A percentile compares a stretch with the other conserved stretches of the same genome.
Conservation (phyloP, 768 basidiomycete genomes). For the Lactarius evosmus region DNA sequence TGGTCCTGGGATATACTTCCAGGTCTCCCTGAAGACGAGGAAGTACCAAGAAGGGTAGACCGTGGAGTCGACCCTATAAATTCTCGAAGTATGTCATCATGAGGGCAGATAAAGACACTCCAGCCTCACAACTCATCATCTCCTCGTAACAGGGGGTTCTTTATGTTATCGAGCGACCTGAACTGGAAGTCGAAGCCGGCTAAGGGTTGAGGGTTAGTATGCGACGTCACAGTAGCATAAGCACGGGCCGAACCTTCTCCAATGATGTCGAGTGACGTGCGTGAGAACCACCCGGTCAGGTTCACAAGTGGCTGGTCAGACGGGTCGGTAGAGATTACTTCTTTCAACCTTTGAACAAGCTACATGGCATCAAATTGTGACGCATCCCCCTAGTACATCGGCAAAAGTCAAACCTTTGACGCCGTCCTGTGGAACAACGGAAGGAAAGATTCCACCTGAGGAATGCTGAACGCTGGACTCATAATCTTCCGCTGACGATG, state of each 20-base stretch:
- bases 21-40: no score
- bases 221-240: not conserved
- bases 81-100: not conserved
- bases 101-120: not conserved
- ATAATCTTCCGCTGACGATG: constrained; percentile 31
- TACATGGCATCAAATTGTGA: not conserved
- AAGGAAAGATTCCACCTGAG: constrained; percentile 28
- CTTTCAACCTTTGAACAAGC: no score
- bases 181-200: constrained; percentile 32
- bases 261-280: no score
- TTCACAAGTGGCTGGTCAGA: constrained; percentile 20
- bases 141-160: constrained; percentile 28
- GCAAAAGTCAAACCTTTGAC: constrained; percentile 26
- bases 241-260: constrained; percentile 25
- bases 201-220: constrained; percentile 3
- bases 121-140: constrained; percentile 30
- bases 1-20: not conserved
- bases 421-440: no score
- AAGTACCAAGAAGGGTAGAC: no score
- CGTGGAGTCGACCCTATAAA: constrained; percentile 15
- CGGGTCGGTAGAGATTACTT: constrained; percentile 6
- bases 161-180: no score
- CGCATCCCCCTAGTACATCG: not conserved
- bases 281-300: constrained; percentile 25
- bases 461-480: constrained; percentile 31